A percentile compares a stretch with the other conserved stretches of the same genome.
Evolutionary conservation across 2,329 filamentous ascomycete species (phyloP).

Genomic region (Gnomoniopsis smithogilvyi): DNA sequence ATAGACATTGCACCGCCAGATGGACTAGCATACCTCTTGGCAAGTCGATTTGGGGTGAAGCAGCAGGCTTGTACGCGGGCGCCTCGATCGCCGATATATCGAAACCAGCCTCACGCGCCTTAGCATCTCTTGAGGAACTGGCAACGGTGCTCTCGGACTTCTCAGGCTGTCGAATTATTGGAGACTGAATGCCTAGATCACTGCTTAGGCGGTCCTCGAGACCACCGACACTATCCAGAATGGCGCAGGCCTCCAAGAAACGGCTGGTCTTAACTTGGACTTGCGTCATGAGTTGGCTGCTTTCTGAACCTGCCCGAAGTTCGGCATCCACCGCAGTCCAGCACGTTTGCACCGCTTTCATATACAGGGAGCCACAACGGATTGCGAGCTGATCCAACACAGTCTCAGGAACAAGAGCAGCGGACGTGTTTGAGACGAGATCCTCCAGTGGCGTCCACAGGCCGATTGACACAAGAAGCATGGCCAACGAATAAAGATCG

Average conservation of each 20-base stretch:
- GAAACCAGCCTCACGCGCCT: conserved; percentile 17
- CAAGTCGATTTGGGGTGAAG: neutral
- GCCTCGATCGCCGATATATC: neutral
- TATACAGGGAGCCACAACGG: conserved; percentile 71
- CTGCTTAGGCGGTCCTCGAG: conserved; percentile 51
- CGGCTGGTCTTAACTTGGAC: conserved; percentile 54
- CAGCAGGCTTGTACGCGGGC: neutral
- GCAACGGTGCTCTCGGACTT: conserved; percentile 8
- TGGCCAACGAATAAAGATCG: conserved; percentile 71
- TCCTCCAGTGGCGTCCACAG: conserved; percentile 68
- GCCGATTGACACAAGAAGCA: conserved; percentile 71
- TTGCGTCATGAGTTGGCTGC: conserved; percentile 49
- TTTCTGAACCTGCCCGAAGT: conserved; percentile 40
- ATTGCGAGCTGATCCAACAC: conserved; percentile 61
- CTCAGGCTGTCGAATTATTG: neutral
- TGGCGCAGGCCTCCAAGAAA: conserved; percentile 60
- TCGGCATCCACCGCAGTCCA: conserved; percentile 68
- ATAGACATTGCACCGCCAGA: neutral
- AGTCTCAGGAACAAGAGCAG: conserved; percentile 56
- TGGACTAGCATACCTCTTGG: conserved; percentile 14
- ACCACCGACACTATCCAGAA: conserved; percentile 56
- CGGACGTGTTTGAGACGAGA: conserved; percentile 41
- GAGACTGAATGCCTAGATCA: conserved; percentile 34
- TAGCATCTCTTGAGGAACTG: conserved; percentile 15
- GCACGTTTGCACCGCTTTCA: conserved; percentile 70